phyloP scores from a whole-genome alignment of 345 rosid species.

The Arabidopsis thaliana region TAIR10.1 NC_003074.8:16659501-16660000 shows the following conservation, averaged over 20 bases:
- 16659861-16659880: no score
- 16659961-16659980: background rate
- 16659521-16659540: background rate
- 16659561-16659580: background rate
- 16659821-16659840: no score
- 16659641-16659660: background rate
- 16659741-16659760: no score
- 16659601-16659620: constrained; percentile 4
- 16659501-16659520: no score
- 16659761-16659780: no score
- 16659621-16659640: background rate
- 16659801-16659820: no score
- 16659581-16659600: background rate
- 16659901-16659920: no score
- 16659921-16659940: background rate
- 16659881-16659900: no score
- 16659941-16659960: background rate
- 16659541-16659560: background rate
- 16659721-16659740: no score
- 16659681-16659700: background rate
- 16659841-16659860: no score
- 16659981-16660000: background rate
- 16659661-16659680: background rate
- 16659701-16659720: no score
- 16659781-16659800: no score